Percentiles rank a stretch among this genome's conserved stretches.
phyloP scores from a whole-genome alignment of 2,329 filamentous ascomycete genomes.

The Fusarium brachygibbosum region DNA sequence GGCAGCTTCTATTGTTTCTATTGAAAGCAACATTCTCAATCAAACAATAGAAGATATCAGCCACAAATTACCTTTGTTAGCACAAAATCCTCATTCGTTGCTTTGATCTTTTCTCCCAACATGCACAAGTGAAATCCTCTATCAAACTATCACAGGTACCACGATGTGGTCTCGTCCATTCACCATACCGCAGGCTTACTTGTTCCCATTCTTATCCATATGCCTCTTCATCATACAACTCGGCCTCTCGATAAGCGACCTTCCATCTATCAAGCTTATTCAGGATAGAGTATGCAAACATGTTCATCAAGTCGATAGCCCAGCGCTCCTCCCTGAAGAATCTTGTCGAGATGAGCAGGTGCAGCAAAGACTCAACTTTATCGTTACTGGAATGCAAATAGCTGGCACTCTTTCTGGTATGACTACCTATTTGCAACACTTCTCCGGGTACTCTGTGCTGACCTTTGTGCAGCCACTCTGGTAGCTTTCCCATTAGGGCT shows the following conservation, averaged over 20 bases:
- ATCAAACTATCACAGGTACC: not conserved
- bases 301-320: slow-evolving; percentile 1
- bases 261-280: slow-evolving; percentile 42
- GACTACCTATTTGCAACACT: not conserved
- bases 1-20: slow-evolving; percentile 13
- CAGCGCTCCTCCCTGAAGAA: slow-evolving; percentile 34
- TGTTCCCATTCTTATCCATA: slow-evolving; percentile 43
- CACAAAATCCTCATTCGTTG: not conserved
- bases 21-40: slow-evolving; percentile 15
- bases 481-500: slow-evolving; percentile 44
- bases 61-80: not conserved
- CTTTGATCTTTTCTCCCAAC: not conserved
- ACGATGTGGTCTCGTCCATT: slow-evolving; percentile 29
- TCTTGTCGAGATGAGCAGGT: slow-evolving; percentile 39
- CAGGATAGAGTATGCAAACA: slow-evolving; percentile 47
- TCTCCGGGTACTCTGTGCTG: not conserved
- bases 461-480: slow-evolving; percentile 35
- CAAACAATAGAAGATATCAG: not conserved
- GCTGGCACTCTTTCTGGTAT: slow-evolving; percentile 40
- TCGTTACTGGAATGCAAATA: slow-evolving; percentile 42
- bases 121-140: not conserved
- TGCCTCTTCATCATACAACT: slow-evolving; percentile 47
- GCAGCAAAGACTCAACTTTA: slow-evolving; percentile 43
- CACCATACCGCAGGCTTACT: slow-evolving; percentile 26
- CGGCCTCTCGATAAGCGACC: slow-evolving; percentile 43